These are phyloP conservation scores for Aspergillus versicolor DNA, from an alignment of 2,329 filamentous ascomycete genomes.

Conservation along the genomic window DNA sequence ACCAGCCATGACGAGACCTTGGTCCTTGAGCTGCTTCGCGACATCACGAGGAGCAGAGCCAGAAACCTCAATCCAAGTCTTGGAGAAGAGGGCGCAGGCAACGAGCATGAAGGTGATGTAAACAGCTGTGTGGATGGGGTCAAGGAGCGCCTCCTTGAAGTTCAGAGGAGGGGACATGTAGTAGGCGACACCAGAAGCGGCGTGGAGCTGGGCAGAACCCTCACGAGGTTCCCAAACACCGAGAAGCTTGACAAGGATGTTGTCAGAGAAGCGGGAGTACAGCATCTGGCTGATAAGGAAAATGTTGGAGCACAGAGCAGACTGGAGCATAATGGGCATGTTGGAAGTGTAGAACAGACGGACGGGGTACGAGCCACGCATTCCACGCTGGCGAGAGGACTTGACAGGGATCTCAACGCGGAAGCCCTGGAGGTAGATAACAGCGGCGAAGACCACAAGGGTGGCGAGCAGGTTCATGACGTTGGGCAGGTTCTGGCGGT, in stretches of 20 bases:
- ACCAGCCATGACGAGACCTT: constrained; percentile 98
- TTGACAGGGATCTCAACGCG: constrained; percentile 99
- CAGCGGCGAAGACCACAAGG: constrained; percentile 87
- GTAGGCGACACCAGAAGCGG: constrained; percentile 91
- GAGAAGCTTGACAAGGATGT: constrained; percentile 94
- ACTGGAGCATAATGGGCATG: constrained; percentile 99
- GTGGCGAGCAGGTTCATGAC: constrained; percentile 98
- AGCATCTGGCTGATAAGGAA: constrained; percentile 99
- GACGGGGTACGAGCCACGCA: constrained; percentile 95
- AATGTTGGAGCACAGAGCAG: constrained; percentile 95
- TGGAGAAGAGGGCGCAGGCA: constrained; percentile 97
- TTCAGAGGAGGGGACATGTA: constrained; percentile 99
- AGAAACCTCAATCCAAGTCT: constrained; percentile 99
- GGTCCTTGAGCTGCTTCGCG: constrained; percentile 99
- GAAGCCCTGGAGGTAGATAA: constrained; percentile 99
- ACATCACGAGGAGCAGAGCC: constrained; percentile 97
- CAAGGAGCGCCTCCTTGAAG: constrained; percentile 94
- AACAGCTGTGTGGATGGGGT: constrained; percentile 92
- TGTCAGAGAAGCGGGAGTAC: constrained; percentile 98
- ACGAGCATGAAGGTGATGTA: constrained; percentile 98
- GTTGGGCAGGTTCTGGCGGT: constrained; percentile 98
- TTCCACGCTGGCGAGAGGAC: constrained; percentile 97
- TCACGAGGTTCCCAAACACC: constrained; percentile 98
- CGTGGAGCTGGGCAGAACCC: constrained; percentile 88
- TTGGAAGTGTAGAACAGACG: constrained; percentile 99